A percentile compares a stretch with the other conserved stretches of the same genome.
phyloP scores from a whole-genome alignment of 2,329 filamentous ascomycete genomes.

The Sordariomycetes sp. region DNA sequence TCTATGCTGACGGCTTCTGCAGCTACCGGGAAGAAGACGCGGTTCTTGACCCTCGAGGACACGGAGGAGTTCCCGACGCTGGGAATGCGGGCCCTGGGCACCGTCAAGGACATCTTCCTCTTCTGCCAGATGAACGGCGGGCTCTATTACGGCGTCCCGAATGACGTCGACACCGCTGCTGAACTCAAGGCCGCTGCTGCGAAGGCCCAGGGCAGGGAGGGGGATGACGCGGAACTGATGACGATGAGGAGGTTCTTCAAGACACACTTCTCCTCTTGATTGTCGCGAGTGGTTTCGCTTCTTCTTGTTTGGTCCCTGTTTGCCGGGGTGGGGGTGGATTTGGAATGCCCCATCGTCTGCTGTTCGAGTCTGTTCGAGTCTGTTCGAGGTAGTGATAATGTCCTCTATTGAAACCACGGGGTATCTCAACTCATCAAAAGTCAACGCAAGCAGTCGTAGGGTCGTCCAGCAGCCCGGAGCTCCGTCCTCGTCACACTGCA shows the following conservation, averaged over 20 bases:
- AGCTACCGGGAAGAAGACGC: conserved; percentile 18
- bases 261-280: conserved; percentile 11
- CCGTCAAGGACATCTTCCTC: conserved; percentile 20
- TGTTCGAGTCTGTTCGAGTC: not conserved
- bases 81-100: conserved; percentile 17
- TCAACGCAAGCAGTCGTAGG: not conserved
- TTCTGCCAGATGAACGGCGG: conserved; percentile 20
- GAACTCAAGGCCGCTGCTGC: conserved; percentile 16
- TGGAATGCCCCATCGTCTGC: not conserved
- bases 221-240: conserved; percentile 10
- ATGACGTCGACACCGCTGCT: conserved; percentile 11
- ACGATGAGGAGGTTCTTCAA: conserved; percentile 12
- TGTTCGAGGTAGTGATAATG: not conserved
- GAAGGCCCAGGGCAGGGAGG: conserved; percentile 12
- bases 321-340: not conserved
- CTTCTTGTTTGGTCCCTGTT: not conserved
- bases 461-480: not conserved
- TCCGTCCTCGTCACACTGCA: not conserved
- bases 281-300: too few relatives aligned
- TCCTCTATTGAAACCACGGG: not conserved
- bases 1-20: not conserved
- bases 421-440: not conserved
- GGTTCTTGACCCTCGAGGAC: conserved; percentile 15
- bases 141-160: conserved; percentile 16
- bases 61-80: conserved; percentile 19